Percentiles rank a stretch among this genome's conserved stretches.
These are phyloP conservation scores for Fusarium sp. DNA, from an alignment of 2,329 filamentous ascomycete species.

Conservation along the genomic window DNA sequence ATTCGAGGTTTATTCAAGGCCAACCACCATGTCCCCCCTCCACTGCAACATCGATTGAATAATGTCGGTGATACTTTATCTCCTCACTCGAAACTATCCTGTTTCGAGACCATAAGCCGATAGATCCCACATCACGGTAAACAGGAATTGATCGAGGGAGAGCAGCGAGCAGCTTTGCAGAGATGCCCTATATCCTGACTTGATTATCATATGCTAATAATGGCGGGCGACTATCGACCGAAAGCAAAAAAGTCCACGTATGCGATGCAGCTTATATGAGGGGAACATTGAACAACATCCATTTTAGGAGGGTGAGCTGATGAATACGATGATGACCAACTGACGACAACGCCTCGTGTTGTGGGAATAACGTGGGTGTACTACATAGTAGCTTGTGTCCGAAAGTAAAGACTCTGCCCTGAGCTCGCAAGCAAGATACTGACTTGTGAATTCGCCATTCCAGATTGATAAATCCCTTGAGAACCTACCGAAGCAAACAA, in stretches of 20 bases:
- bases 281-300: slow-evolving; percentile 7
- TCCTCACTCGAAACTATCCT: slow-evolving; percentile 5
- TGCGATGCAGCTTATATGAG: slow-evolving; percentile 9
- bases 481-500: neutral
- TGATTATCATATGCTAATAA: neutral
- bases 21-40: neutral
- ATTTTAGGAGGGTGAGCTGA: slow-evolving; percentile 11
- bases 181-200: neutral
- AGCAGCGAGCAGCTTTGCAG: neutral
- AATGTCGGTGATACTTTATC: neutral
- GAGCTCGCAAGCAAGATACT: neutral
- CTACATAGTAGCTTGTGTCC: neutral
- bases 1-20: slow-evolving; percentile 5
- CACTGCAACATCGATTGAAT: slow-evolving; percentile 3
- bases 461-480: neutral
- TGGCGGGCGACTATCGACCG: neutral
- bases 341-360: slow-evolving; percentile 18
- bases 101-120: neutral
- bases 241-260: slow-evolving; percentile 23
- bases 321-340: slow-evolving; percentile 25
- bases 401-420: neutral
- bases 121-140: slow-evolving; percentile 9
- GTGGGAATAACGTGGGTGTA: slow-evolving; percentile 12
- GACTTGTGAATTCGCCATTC: neutral
- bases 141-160: neutral